These are phyloP conservation scores for Suhomyces vadensis DNA, from an alignment of 805 yeast species.

Conservation along the genomic window DNA sequence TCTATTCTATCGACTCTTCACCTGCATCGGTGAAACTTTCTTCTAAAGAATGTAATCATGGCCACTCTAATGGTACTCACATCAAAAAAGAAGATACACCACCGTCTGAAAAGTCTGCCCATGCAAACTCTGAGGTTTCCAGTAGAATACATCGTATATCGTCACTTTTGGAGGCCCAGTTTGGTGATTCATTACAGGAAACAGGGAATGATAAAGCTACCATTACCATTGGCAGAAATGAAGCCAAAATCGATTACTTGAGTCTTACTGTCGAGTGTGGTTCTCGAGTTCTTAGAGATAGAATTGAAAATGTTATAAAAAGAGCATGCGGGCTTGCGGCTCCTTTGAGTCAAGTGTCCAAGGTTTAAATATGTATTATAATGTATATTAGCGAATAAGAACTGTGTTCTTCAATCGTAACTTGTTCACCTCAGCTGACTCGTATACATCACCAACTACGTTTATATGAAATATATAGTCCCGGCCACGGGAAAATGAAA, in stretches of 20 bases:
- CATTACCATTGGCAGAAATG: slow-evolving; percentile 72
- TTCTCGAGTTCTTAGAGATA: slow-evolving; percentile 73
- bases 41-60: slow-evolving; percentile 56
- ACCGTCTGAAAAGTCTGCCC: slow-evolving; percentile 21
- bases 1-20: slow-evolving; percentile 88
- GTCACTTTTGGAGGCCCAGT: slow-evolving; percentile 74
- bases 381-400: slow-evolving; percentile 2
- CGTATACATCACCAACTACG: too few relatives aligned
- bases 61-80: slow-evolving; percentile 17
- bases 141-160: slow-evolving; percentile 51
- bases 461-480: too few relatives aligned
- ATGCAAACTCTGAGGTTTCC: slow-evolving; percentile 27
- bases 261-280: slow-evolving; percentile 68
- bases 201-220: slow-evolving; percentile 49
- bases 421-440: too few relatives aligned
- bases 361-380: slow-evolving; percentile 11
- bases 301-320: slow-evolving; percentile 77
- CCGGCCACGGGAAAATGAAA: too few relatives aligned
- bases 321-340: slow-evolving; percentile 82
- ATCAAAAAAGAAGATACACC: slow-evolving; percentile 8
- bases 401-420: too few relatives aligned
- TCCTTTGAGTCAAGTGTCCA: slow-evolving; percentile 60
- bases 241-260: slow-evolving; percentile 66
- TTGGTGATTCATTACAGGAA: slow-evolving; percentile 68
- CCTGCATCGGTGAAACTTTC: slow-evolving; percentile 93